Conservation (phyloP, 306 rosid species). For the Herpetospermum pedunculosum region DNA sequence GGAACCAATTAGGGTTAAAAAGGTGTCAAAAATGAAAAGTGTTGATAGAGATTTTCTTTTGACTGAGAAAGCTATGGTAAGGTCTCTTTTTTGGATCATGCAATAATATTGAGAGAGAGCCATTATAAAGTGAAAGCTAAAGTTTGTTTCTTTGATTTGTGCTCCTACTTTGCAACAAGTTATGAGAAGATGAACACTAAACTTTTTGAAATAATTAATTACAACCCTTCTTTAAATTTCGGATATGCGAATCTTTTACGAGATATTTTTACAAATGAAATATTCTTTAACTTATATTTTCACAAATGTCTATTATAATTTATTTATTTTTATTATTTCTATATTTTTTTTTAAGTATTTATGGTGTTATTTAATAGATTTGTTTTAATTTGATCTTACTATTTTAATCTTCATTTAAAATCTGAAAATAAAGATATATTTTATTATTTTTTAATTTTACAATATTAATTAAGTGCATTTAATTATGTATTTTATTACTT, state of each 20-base stretch:
- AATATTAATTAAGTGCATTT: too few relatives aligned
- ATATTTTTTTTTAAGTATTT: too few relatives aligned
- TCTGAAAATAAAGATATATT: too few relatives aligned
- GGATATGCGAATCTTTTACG: not conserved
- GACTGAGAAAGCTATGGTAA: not conserved
- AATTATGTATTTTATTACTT: too few relatives aligned
- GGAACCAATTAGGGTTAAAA: not conserved
- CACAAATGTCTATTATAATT: too few relatives aligned
- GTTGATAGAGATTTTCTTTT: slow-evolving; percentile 9
- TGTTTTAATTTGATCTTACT: too few relatives aligned
- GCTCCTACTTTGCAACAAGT: slow-evolving; percentile 1
- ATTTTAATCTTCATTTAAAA: too few relatives aligned
- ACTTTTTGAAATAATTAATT: not conserved
- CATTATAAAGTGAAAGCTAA: slow-evolving; percentile 4
- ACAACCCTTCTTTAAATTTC: not conserved
- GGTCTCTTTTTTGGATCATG: not conserved
- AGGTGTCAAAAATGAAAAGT: not conserved
- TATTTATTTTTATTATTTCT: too few relatives aligned
- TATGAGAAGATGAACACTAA: not conserved
- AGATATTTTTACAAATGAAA: too few relatives aligned
- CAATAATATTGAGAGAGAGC: not conserved
- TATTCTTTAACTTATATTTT: too few relatives aligned
- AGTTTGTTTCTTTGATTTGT: slow-evolving; percentile 1
- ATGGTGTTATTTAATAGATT: too few relatives aligned
- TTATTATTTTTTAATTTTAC: too few relatives aligned